Evolutionary conservation across 495 filamentous ascomycete genomes (phyloP).

Genomic region (Tuber indicum): DNA sequence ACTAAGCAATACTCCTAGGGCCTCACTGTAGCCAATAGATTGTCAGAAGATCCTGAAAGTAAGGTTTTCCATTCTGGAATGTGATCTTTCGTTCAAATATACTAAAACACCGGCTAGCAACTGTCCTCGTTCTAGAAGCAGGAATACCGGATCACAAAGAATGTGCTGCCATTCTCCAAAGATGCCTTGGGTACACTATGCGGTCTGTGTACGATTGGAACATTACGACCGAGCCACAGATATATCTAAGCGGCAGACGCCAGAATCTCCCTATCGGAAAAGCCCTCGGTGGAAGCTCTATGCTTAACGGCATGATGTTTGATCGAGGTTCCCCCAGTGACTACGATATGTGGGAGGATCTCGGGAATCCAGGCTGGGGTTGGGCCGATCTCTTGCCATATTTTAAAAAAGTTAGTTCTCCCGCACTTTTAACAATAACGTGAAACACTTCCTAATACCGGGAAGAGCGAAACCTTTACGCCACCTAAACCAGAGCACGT

Average conservation of each 20-base stretch:
- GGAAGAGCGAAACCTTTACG: slow-evolving; percentile 38
- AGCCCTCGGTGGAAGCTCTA: slow-evolving; percentile 34
- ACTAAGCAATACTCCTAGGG: slow-evolving; percentile 42
- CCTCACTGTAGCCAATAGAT: slow-evolving; percentile 46
- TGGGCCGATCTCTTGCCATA: slow-evolving; percentile 44
- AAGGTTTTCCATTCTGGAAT: neutral
- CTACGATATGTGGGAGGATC: slow-evolving; percentile 44
- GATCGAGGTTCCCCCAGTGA: slow-evolving; percentile 39
- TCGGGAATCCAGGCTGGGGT: slow-evolving; percentile 45
- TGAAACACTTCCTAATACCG: neutral
- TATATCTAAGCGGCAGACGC: slow-evolving; percentile 12
- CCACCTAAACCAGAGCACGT: slow-evolving; percentile 35
- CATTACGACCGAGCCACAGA: slow-evolving; percentile 36
- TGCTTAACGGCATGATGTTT: slow-evolving; percentile 40
- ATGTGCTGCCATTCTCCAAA: slow-evolving; percentile 30
- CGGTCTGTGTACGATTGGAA: slow-evolving; percentile 37
- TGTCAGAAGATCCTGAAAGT: slow-evolving; percentile 44
- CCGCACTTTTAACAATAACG: neutral
- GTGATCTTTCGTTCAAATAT: slow-evolving; percentile 27
- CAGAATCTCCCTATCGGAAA: slow-evolving; percentile 42
- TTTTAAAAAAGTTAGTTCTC: slow-evolving; percentile 43
- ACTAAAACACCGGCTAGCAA: slow-evolving; percentile 15
- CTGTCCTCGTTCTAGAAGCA: slow-evolving; percentile 37
- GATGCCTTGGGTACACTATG: slow-evolving; percentile 30
- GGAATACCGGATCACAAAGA: slow-evolving; percentile 32